A percentile compares a stretch with the other conserved stretches of the same genome.
These are phyloP conservation scores for Coemansia pectinata DNA, from an alignment of 192 early-diverging fungal species.

Conservation along the genomic window DNA sequence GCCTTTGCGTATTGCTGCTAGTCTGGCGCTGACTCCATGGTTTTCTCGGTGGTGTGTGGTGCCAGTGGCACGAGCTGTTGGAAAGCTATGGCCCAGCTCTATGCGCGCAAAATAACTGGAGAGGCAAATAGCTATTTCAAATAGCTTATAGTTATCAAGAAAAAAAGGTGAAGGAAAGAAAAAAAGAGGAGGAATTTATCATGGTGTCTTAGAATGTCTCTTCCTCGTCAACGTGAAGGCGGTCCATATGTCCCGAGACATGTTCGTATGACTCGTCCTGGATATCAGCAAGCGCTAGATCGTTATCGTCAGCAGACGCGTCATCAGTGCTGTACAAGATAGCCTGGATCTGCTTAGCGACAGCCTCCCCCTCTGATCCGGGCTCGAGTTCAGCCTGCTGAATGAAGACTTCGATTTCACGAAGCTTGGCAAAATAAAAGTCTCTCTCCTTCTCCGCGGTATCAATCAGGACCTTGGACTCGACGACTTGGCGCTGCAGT, in stretches of 20 bases:
- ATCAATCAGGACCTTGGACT: conserved; percentile 84
- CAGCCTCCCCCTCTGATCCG: conserved; percentile 53
- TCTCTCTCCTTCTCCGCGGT: conserved; percentile 96
- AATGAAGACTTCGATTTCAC: conserved; percentile 92
- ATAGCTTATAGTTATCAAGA: neutral
- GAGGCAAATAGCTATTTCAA: neutral
- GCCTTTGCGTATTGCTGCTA: conserved; percentile 33
- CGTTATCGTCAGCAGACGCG: conserved; percentile 21
- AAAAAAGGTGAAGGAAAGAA: neutral
- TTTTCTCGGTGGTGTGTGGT: conserved; percentile 29
- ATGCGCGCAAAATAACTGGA: neutral
- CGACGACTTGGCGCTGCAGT: conserved; percentile 74
- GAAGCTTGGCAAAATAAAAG: conserved; percentile 94
- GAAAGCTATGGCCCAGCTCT: neutral
- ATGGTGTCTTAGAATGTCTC: conserved; percentile 34
- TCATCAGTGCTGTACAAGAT: conserved; percentile 92
- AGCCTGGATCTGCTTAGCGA: conserved; percentile 76
- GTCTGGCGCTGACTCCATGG: conserved; percentile 39
- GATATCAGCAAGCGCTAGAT: conserved; percentile 1
- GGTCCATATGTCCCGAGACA: conserved; percentile 26
- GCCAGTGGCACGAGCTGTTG: conserved; percentile 16
- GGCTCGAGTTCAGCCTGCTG: conserved; percentile 71
- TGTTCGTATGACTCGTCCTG: conserved; percentile 24
- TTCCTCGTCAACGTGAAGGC: conserved; percentile 41
- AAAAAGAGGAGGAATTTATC: neutral